Percentiles rank a stretch among this genome's conserved stretches.
Conservation (phyloP, 768 basidiomycete genomes). For the Tylopilus plumbeoviolaceoides region DNA sequence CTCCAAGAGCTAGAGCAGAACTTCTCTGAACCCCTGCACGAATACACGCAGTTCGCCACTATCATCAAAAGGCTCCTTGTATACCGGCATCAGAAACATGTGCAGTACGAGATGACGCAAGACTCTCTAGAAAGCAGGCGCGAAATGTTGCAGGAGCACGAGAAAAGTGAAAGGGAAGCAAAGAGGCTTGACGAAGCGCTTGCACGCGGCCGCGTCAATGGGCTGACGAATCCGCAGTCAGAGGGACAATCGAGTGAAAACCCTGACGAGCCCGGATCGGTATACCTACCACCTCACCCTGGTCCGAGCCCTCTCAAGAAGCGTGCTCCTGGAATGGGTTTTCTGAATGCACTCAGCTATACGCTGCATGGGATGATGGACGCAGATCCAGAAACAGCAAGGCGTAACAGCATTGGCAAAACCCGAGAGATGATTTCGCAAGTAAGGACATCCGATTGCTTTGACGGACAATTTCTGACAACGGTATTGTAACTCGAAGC, state of each 20-base stretch:
- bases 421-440: constrained; percentile 94
- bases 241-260: constrained; percentile 34
- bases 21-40: constrained; percentile 94
- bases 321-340: constrained; percentile 74
- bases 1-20: constrained; percentile 91
- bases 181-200: constrained; percentile 86
- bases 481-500: constrained; percentile 41
- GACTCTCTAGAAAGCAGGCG: constrained; percentile 82
- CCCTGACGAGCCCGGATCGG: constrained; percentile 41
- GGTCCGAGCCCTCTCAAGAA: constrained; percentile 65
- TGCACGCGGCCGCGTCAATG: constrained; percentile 47
- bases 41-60: constrained; percentile 89
- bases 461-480: constrained; percentile 16
- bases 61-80: constrained; percentile 94
- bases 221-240: constrained; percentile 18
- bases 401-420: constrained; percentile 90
- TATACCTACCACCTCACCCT: constrained; percentile 72
- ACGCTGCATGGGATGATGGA: constrained; percentile 99
- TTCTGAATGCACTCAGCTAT: constrained; percentile 89
- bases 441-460: constrained; percentile 41
- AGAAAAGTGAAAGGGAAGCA: constrained; percentile 91
- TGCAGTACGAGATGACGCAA: constrained; percentile 96
- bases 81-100: constrained; percentile 97
- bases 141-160: constrained; percentile 82
- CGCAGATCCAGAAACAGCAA: constrained; percentile 93